Conservation (phyloP, 1,139 yeast species). For the Candida sanyaensis region DNA sequence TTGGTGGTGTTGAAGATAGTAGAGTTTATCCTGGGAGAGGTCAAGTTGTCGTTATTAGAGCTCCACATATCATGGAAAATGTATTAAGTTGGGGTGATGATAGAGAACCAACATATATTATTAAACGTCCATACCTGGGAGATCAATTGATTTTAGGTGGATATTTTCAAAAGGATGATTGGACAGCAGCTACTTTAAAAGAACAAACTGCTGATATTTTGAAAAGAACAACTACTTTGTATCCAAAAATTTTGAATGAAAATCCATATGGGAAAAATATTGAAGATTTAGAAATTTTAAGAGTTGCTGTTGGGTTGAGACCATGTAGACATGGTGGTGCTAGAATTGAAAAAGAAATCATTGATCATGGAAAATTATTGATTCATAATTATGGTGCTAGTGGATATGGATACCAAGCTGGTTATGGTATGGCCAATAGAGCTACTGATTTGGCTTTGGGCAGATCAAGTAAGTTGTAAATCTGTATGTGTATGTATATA, state of each 20-base stretch:
- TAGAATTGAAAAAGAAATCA: slow-evolving; percentile 54
- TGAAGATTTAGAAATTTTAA: slow-evolving; percentile 40
- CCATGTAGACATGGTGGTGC: slow-evolving; percentile 73
- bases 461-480: slow-evolving; percentile 8
- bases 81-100: slow-evolving; percentile 52
- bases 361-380: slow-evolving; percentile 32
- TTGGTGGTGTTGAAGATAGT: slow-evolving; percentile 59
- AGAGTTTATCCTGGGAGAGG: slow-evolving; percentile 66
- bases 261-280: slow-evolving; percentile 22
- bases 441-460: slow-evolving; percentile 26
- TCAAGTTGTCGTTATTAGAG: slow-evolving; percentile 63
- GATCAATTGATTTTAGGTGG: slow-evolving; percentile 72
- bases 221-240: slow-evolving; percentile 51
- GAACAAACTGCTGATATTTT: slow-evolving; percentile 60
- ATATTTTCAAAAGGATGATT: slow-evolving; percentile 57
- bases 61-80: slow-evolving; percentile 55
- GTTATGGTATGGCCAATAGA: slow-evolving; percentile 42
- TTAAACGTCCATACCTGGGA: slow-evolving; percentile 65
- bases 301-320: slow-evolving; percentile 68
- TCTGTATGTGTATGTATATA: no score
- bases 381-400: slow-evolving; percentile 54
- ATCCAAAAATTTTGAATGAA: slow-evolving; percentile 52
- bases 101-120: slow-evolving; percentile 59
- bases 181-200: slow-evolving; percentile 56
- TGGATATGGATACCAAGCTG: slow-evolving; percentile 49